Percentiles rank a stretch among this genome's conserved stretches.
These are phyloP conservation scores for Pichia nanzhaoensis DNA, from an alignment of 805 yeast genomes.

Conservation along the genomic window DNA sequence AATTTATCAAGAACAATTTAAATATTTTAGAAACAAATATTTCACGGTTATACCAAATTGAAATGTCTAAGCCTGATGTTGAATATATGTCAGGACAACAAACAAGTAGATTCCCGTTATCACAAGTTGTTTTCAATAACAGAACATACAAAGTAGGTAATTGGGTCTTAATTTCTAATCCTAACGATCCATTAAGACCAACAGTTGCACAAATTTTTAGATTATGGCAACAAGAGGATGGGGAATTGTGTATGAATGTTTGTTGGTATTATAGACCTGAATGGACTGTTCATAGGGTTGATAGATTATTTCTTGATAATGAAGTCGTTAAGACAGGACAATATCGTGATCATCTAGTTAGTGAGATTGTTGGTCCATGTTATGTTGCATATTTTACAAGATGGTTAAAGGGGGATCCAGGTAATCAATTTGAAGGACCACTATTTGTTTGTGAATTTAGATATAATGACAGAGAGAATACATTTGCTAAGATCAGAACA, in stretches of 20 bases:
- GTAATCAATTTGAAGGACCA: constrained; percentile 69
- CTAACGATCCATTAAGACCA: constrained; percentile 83
- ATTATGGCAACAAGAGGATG: constrained; percentile 79
- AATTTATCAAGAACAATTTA: constrained; percentile 57
- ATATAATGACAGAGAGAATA: constrained; percentile 84
- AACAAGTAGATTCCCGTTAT: constrained; percentile 51
- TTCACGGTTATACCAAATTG: constrained; percentile 52
- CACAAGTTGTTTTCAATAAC: constrained; percentile 74
- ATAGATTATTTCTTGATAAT: constrained; percentile 82
- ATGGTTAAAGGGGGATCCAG: constrained; percentile 92
- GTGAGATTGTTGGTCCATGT: constrained; percentile 87
- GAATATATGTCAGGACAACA: constrained; percentile 58
- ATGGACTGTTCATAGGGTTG: constrained; percentile 92
- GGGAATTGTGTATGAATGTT: constrained; percentile 78
- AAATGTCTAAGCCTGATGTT: constrained; percentile 74
- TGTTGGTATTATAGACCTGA: constrained; percentile 99
- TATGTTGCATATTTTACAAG: constrained; percentile 92
- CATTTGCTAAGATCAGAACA: constrained; percentile 90
- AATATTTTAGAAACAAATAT: constrained; percentile 55
- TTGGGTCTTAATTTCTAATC: constrained; percentile 85
- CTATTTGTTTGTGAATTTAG: constrained; percentile 92
- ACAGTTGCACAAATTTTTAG: constrained; percentile 91
- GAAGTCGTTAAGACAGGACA: constrained; percentile 97
- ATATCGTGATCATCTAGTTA: constrained; percentile 86
- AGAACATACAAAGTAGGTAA: constrained; percentile 81